phyloP scores from a whole-genome alignment of 2,329 filamentous ascomycete genomes.

The Aspergillus candidus region DNA sequence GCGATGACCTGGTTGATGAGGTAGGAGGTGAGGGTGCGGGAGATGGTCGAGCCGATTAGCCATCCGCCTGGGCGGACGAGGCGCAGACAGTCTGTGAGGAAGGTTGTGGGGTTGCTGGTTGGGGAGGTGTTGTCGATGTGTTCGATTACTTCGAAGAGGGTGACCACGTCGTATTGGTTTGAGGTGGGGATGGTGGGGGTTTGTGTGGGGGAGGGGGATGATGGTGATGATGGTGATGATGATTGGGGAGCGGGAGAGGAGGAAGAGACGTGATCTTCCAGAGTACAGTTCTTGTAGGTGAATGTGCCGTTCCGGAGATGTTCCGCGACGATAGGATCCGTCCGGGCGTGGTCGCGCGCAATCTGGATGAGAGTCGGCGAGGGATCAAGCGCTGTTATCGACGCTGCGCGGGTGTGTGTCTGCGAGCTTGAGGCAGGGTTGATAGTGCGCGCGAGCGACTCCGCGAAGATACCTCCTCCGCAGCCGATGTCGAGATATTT shows the following conservation, averaged over 20 bases:
- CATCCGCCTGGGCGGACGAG: conserved; percentile 88
- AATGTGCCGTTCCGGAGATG: conserved; percentile 51
- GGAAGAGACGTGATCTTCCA: conserved; percentile 53
- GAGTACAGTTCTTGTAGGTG: conserved; percentile 66
- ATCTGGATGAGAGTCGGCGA: conserved; percentile 47
- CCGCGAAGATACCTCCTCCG: conserved; percentile 93
- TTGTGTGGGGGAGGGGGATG: background rate
- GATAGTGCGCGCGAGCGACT: conserved; percentile 48
- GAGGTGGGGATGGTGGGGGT: background rate
- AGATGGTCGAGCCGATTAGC: conserved; percentile 88
- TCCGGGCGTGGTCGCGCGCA: conserved; percentile 67
- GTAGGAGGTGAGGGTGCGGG: conserved; percentile 82
- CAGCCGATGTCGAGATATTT: conserved; percentile 89
- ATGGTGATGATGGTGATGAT: conserved; percentile 6
- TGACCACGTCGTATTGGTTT: conserved; percentile 66
- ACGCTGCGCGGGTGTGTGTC: conserved; percentile 34
- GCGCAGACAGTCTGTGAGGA: conserved; percentile 48
- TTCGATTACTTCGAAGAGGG: conserved; percentile 90
- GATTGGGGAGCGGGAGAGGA: background rate
- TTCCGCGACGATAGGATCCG: conserved; percentile 60
- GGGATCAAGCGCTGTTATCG: conserved; percentile 43
- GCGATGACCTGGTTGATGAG: conserved; percentile 87
- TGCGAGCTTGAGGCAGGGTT: conserved; percentile 14
- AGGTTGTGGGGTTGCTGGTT: conserved; percentile 67
- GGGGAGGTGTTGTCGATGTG: conserved; percentile 71